These are phyloP conservation scores for Phaffia rhodozyma DNA, from an alignment of 1,284 basidiomycete genomes.

Conservation along the genomic window DNA sequence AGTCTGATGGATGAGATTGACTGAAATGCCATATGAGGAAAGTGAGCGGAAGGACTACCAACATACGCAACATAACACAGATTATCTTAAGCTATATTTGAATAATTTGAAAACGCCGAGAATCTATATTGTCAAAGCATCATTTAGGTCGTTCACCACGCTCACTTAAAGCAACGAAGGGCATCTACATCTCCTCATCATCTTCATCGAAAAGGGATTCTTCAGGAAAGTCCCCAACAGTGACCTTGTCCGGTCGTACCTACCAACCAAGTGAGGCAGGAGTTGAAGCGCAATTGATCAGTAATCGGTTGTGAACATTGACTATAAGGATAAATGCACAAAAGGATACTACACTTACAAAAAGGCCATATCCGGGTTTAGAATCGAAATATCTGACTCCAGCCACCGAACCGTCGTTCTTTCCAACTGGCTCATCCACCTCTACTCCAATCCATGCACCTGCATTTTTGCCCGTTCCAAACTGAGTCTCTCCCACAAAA, in stretches of 20 bases:
- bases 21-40: no score
- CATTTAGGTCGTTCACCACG: no score
- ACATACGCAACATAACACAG: no score
- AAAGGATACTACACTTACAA: constrained; percentile 36
- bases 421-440: constrained; percentile 91
- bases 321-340: background rate
- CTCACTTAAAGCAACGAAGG: no score
- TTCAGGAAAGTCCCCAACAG: constrained; percentile 73
- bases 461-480: constrained; percentile 43
- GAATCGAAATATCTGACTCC: constrained; percentile 77
- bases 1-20: no score
- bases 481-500: constrained; percentile 70
- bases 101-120: no score
- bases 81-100: no score
- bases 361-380: constrained; percentile 63
- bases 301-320: background rate
- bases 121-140: no score
- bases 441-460: constrained; percentile 85
- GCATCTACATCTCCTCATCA: constrained; percentile 38
- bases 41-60: no score
- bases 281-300: background rate
- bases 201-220: constrained; percentile 53
- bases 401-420: constrained; percentile 84
- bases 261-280: background rate
- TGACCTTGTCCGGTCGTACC: constrained; percentile 66